Base-by-base conservation (phyloP, 805 yeast species). In the Kregervanrija pseudodelftensis region DNA sequence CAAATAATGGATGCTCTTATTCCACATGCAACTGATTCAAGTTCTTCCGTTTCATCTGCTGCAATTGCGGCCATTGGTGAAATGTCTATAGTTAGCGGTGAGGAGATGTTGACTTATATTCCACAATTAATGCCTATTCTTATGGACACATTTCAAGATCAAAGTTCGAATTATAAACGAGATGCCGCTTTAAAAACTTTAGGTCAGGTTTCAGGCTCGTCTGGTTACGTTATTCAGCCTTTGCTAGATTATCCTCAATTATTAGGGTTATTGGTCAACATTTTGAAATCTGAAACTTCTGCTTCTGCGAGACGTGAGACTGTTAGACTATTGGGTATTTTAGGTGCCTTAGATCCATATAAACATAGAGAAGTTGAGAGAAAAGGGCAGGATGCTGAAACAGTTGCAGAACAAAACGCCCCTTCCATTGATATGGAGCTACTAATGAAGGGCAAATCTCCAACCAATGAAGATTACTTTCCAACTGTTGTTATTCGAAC, bases 261-360 rank as follows among this genome's bases (percentile, higher is more conserved):
- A 28, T 67, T 93, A 36, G 89, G 91, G 7, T 78, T 87, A 63
- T 67, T 93, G 31, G 86, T 89, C 3, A 82, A 80, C 43, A 88
- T 93, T 36, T 66, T 93, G 44, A 85, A 85, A 51, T 79, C 89
- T 47, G 97, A 91, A 56, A 76, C 79, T 10, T 78, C 95, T 0
- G 76, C 82, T 3, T 67, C 76, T 4, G 80, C 87, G 8, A 78
- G 93, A 56, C 70, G 96, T 46, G 98, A 93, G 60, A 85, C 96
- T 0, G 95, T 93, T 1, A 74, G 91, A 51, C 65, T 93, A 17
- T 69, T 93, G 45, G 99, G 99, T 58, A 89, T 90, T 32, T 68
- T 93, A 36, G 99, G 99, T 50, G 99, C 99, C 0, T 68, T 93
- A 40, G 99, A 93, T 64, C 99, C 99, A 1, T 93, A 91, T 60